A percentile compares a stretch with the other conserved stretches of the same genome.
Conservation (phyloP, 2,329 filamentous ascomycete species). For the Penicillium glabrum region DNA sequence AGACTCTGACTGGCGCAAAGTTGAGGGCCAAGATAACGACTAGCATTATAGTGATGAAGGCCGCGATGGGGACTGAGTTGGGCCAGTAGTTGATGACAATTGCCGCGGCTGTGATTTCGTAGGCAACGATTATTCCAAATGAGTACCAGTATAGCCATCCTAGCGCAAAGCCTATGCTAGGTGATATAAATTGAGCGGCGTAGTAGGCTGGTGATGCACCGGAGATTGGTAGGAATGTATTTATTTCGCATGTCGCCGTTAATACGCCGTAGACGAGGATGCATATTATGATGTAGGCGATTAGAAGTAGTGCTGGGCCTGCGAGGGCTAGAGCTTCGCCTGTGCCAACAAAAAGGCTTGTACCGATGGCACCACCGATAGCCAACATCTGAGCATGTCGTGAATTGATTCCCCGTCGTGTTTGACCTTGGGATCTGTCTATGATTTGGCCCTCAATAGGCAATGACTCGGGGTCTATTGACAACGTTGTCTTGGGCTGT, state of each 20-base stretch:
- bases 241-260: constrained; percentile 2
- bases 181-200: constrained; percentile 1
- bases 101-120: constrained; percentile 59
- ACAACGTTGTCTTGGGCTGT: too few relatives aligned
- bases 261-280: constrained; percentile 2
- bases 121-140: constrained; percentile 58
- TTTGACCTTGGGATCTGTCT: too few relatives aligned
- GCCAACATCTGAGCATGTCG: constrained; percentile 4
- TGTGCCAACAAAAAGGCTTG: constrained; percentile 5
- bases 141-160: constrained; percentile 59
- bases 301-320: constrained; percentile 8
- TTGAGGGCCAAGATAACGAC: constrained; percentile 9
- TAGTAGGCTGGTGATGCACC: constrained; percentile 7
- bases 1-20: constrained; percentile 7
- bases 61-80: background rate
- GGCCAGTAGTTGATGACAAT: constrained; percentile 63
- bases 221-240: constrained; percentile 6
- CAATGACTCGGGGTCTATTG: too few relatives aligned
- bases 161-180: constrained; percentile 47
- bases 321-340: constrained; percentile 1
- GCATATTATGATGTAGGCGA: background rate
- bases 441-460: too few relatives aligned
- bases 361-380: constrained; percentile 5
- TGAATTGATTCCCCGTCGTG: background rate
- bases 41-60: constrained; percentile 9